Conservation (phyloP, 2,329 filamentous ascomycete genomes). For the Sporothrix brasiliensis region DNA sequence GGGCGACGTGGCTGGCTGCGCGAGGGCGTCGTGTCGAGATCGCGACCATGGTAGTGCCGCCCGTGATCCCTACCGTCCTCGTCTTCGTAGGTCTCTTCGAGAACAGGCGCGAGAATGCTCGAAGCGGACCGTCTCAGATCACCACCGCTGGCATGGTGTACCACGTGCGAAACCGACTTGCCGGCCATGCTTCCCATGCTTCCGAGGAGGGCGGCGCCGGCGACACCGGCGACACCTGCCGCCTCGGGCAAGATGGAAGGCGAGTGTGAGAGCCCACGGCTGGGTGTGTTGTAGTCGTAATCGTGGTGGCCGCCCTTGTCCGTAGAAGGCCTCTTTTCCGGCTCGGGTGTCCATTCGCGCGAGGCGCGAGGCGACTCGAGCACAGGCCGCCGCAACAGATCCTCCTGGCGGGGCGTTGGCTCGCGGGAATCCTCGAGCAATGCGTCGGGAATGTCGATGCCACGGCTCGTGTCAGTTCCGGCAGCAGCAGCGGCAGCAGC, state of each 20-base stretch:
- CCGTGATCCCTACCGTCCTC: slow-evolving; percentile 33
- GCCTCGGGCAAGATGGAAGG: slow-evolving; percentile 30
- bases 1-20: slow-evolving; percentile 22
- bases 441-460: slow-evolving; percentile 29
- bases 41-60: slow-evolving; percentile 34
- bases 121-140: slow-evolving; percentile 38
- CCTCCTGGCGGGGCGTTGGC: slow-evolving; percentile 30
- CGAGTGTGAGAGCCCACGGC: slow-evolving; percentile 28
- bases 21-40: slow-evolving; percentile 31
- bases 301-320: not conserved
- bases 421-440: slow-evolving; percentile 24
- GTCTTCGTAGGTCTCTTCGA: slow-evolving; percentile 54
- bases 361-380: slow-evolving; percentile 32
- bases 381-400: slow-evolving; percentile 28
- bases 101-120: slow-evolving; percentile 55
- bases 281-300: slow-evolving; percentile 29
- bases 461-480: not conserved
- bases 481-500: not conserved
- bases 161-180: slow-evolving; percentile 26
- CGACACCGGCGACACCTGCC: not conserved
- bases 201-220: slow-evolving; percentile 21
- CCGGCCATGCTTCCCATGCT: slow-evolving; percentile 6
- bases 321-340: slow-evolving; percentile 24
- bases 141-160: slow-evolving; percentile 28
- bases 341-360: slow-evolving; percentile 29